Conservation (phyloP, 2,329 filamentous ascomycete genomes). For the Cercospora berteroae region DNA sequence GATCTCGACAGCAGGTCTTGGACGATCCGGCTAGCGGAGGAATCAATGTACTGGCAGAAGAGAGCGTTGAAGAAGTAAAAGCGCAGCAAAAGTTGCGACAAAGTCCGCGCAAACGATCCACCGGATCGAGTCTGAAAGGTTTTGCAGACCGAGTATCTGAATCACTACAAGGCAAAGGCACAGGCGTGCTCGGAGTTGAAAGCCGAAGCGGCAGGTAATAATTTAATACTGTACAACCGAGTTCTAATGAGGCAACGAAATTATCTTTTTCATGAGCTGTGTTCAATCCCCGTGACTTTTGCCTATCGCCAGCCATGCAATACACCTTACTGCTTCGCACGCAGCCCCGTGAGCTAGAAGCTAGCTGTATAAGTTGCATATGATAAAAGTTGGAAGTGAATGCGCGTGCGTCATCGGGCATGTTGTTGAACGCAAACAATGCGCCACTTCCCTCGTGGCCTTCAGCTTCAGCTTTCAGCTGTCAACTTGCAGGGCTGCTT, state of each 20-base stretch:
- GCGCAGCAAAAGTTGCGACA: constrained; percentile 37
- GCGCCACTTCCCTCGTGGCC: background rate
- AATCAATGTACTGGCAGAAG: constrained; percentile 40
- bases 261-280: background rate
- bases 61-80: constrained; percentile 41
- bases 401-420: background rate
- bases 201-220: constrained; percentile 30
- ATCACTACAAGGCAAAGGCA: constrained; percentile 47
- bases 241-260: constrained; percentile 9
- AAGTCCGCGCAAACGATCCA: constrained; percentile 43
- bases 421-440: constrained; percentile 6
- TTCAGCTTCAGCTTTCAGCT: background rate
- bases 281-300: background rate
- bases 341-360: background rate
- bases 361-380: background rate
- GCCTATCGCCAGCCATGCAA: background rate
- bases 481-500: background rate
- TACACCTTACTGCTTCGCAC: background rate
- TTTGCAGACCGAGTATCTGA: constrained; percentile 48
- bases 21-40: constrained; percentile 41
- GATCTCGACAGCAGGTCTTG: constrained; percentile 43
- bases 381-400: background rate
- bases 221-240: constrained; percentile 10
- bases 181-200: constrained; percentile 48
- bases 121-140: constrained; percentile 44